Conservation (phyloP, 805 yeast genomes). For the Debaryomyces prosopidis region DNA sequence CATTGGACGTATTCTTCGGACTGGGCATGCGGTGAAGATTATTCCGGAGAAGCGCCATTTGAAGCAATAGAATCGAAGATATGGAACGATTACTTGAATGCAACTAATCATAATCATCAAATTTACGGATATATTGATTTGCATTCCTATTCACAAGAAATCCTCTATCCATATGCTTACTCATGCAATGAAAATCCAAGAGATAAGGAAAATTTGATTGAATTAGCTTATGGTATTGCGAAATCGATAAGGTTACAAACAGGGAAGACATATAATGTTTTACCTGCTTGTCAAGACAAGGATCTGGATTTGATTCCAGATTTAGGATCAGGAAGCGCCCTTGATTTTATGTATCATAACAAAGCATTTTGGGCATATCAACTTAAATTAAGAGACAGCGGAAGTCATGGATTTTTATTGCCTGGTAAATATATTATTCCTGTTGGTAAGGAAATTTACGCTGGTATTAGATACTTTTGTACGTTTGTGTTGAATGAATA, state of each 20-base stretch:
- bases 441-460: constrained; percentile 73
- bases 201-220: constrained; percentile 78
- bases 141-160: constrained; percentile 84
- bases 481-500: constrained; percentile 33
- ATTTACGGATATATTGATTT: constrained; percentile 78
- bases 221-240: constrained; percentile 77
- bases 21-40: constrained; percentile 81
- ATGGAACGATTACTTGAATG: constrained; percentile 41
- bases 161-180: constrained; percentile 79
- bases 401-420: constrained; percentile 77
- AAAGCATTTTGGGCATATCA: constrained; percentile 85
- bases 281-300: constrained; percentile 77
- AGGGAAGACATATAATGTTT: constrained; percentile 67
- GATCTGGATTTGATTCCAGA: constrained; percentile 74
- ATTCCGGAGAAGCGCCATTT: constrained; percentile 72
- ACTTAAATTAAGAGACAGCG: constrained; percentile 77
- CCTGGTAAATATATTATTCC: constrained; percentile 71
- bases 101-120: constrained; percentile 53
- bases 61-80: constrained; percentile 45
- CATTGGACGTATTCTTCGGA: constrained; percentile 66
- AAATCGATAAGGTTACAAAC: constrained; percentile 66
- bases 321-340: constrained; percentile 74
- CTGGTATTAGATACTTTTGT: constrained; percentile 66
- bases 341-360: constrained; percentile 83
- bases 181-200: constrained; percentile 73